phyloP scores from a whole-genome alignment of 2,329 filamentous ascomycete genomes.

The Ophiocordyceps robertsii region DNA sequence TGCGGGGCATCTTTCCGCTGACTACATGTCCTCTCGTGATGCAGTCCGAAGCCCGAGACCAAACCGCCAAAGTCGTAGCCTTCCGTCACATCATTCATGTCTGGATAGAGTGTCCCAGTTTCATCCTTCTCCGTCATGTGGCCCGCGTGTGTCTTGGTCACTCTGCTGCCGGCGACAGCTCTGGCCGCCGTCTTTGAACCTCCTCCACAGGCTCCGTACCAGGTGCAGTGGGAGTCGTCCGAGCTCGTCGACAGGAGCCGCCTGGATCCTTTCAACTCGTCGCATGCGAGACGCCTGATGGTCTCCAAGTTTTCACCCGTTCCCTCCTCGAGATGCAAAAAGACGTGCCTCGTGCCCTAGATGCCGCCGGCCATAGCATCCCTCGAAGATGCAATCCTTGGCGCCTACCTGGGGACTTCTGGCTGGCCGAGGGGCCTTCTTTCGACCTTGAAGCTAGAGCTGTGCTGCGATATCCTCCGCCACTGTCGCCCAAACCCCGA shows the following conservation, averaged over 20 bases:
- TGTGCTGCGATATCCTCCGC: slow-evolving; percentile 7
- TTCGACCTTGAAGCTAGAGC: slow-evolving; percentile 7
- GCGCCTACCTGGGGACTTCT: slow-evolving; percentile 3
- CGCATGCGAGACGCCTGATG: slow-evolving; percentile 10
- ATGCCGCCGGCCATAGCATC: slow-evolving; percentile 8
- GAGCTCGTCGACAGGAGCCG: slow-evolving; percentile 21
- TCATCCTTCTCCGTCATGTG: too few species aligned
- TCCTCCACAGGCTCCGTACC: background rate
- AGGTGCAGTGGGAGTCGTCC: slow-evolving; percentile 4
- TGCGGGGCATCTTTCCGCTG: too few species aligned
- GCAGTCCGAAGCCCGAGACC: too few species aligned
- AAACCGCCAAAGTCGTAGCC: too few species aligned
- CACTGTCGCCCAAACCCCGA: slow-evolving; percentile 1
- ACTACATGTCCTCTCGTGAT: too few species aligned
- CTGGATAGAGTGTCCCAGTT: too few species aligned
- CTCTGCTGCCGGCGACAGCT: background rate
- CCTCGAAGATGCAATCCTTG: slow-evolving; percentile 9
- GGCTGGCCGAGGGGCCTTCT: slow-evolving; percentile 9
- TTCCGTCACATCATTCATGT: too few species aligned
- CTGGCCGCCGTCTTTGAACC: background rate
- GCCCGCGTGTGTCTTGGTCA: background rate
- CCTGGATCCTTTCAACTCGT: slow-evolving; percentile 12
- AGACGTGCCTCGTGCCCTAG: slow-evolving; percentile 9
- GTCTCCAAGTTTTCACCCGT: slow-evolving; percentile 11
- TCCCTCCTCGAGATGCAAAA: slow-evolving; percentile 5